Evolutionary conservation across 495 filamentous ascomycete genomes (phyloP).

Genomic region (Annulohypoxylon moriforme): DNA sequence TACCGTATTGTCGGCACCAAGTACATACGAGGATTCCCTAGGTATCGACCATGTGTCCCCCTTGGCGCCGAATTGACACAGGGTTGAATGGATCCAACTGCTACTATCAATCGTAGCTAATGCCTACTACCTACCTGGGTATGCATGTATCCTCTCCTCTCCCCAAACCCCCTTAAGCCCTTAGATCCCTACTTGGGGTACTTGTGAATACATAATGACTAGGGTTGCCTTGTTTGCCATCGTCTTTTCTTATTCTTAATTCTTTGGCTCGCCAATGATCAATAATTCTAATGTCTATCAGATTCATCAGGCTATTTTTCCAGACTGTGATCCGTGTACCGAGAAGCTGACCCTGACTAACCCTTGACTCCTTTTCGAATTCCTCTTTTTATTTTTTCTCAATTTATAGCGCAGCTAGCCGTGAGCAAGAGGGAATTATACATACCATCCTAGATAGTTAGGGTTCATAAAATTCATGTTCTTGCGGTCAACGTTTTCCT

Average conservation of each 20-base stretch:
- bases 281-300: slow-evolving; percentile 24
- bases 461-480: slow-evolving; percentile 20
- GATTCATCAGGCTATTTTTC: slow-evolving; percentile 31
- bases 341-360: slow-evolving; percentile 31
- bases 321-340: slow-evolving; percentile 24
- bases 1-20: slow-evolving; percentile 1
- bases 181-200: slow-evolving; percentile 7
- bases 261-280: slow-evolving; percentile 22
- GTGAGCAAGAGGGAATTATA: background rate
- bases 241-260: slow-evolving; percentile 20
- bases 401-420: slow-evolving; percentile 24
- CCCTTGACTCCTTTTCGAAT: slow-evolving; percentile 13
- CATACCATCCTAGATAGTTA: background rate
- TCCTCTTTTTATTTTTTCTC: slow-evolving; percentile 1
- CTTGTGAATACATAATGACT: slow-evolving; percentile 22
- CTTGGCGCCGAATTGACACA: slow-evolving; percentile 22
- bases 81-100: slow-evolving; percentile 19
- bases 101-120: no score
- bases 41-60: slow-evolving; percentile 22
- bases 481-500: slow-evolving; percentile 22
- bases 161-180: no score
- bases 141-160: no score
- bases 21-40: no score
- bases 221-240: slow-evolving; percentile 10
- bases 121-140: no score